Evolutionary conservation across 331 rosid genomes (phyloP).

Genomic region (Ulmus americana): DNA sequence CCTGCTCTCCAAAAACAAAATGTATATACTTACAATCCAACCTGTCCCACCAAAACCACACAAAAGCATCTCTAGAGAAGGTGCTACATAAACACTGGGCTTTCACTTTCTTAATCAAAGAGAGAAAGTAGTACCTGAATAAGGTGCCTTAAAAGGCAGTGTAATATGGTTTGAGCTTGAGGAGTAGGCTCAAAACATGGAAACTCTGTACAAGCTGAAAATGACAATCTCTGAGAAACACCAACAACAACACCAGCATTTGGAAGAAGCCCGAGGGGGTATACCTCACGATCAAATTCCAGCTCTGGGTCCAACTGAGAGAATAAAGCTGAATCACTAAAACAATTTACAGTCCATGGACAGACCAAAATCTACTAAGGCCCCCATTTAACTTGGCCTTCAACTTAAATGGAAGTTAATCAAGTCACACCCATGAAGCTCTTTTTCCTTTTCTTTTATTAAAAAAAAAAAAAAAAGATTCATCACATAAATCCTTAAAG

Average conservation of each 20-base stretch:
- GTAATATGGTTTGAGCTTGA: conserved; percentile 96
- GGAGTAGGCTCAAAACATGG: conserved; percentile 99
- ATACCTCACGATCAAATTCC: conserved; percentile 96
- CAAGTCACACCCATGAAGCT: neutral
- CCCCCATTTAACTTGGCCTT: conserved; percentile 13
- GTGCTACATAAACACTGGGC: neutral
- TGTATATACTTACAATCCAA: too few species aligned
- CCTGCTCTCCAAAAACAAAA: neutral
- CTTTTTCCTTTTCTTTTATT: neutral
- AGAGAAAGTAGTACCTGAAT: conserved; percentile 68
- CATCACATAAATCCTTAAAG: neutral
- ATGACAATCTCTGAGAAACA: conserved; percentile 88
- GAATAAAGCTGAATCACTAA: conserved; percentile 26
- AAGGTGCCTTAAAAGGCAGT: conserved; percentile 88
- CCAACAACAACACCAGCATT: conserved; percentile 95
- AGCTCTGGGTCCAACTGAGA: conserved; percentile 94
- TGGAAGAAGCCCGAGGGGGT: conserved; percentile 95
- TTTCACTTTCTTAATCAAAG: conserved; percentile 4
- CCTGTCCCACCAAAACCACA: neutral
- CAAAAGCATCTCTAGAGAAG: neutral
- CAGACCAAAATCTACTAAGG: conserved; percentile 15
- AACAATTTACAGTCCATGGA: conserved; percentile 23
- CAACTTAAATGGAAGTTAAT: conserved; percentile 3
- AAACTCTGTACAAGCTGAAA: conserved; percentile 88
- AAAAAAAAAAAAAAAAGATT: neutral